Base-by-base conservation (phyloP, 805 yeast species). In the Yueomyces sp. region DNA sequence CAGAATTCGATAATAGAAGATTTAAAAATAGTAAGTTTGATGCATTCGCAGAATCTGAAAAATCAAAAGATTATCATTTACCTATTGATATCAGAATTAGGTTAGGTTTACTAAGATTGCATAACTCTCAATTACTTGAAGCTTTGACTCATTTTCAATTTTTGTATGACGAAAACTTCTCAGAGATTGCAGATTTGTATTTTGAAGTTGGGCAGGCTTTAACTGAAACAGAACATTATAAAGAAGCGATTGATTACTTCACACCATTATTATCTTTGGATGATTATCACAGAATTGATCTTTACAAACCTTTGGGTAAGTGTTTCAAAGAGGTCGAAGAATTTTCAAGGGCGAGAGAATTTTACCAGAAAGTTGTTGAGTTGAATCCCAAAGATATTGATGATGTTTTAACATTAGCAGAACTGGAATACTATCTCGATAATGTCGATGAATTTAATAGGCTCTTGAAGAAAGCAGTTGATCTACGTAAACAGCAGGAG, bases 51-150 rank as follows among this genome's bases (percentile, higher is more conserved):
- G 56, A 55, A 36, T 47, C 46, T 9, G 63, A 62, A 40, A 73
- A 72, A 44, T 57, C 62, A 4, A 59, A 65, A 44, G 49, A 63
- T 36, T 69, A 69, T 52, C 54, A 70, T 6, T 62, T 92, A 26
- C 97, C 97, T 2, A 77, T 88, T 40, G 97, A 90, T 64, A 84
- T 92, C 28, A 64, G 97, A 44, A 79, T 78, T 31, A 85, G 92
- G 59, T 58, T 92, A 28, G 94, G 95, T 0, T 60, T 78, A 8
- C 69, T 85, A 41, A 70, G 98, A 46, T 63, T 92, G 32, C 76
- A 78, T 44, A 63, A 76, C 36, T 79, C 76, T 42, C 70, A 80
- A 39, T 66, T 70, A 29, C 73, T 72, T 1, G 96, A 88, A 51
- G 95, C 96, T 0, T 55, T 79, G 45, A 62, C 60, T 6, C 96